Conservation (phyloP, 2,329 filamentous ascomycete species). For the Fusarium mexicanum region DNA sequence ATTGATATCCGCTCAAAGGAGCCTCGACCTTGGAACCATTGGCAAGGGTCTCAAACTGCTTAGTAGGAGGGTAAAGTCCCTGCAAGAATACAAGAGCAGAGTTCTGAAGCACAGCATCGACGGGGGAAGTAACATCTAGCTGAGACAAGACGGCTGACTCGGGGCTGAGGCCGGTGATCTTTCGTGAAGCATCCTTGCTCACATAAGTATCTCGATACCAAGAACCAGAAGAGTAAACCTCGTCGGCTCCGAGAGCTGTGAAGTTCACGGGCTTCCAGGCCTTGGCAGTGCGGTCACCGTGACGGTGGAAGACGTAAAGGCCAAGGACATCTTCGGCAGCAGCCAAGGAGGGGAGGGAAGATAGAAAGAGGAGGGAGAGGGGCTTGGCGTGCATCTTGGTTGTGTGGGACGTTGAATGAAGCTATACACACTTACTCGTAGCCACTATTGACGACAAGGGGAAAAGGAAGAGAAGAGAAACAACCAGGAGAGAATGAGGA, state of each 20-base stretch:
- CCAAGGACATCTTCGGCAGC: conserved; percentile 77
- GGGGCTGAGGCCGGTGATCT: conserved; percentile 73
- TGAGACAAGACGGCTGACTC: conserved; percentile 75
- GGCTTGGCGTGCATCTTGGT: conserved; percentile 53
- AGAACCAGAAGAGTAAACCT: conserved; percentile 76
- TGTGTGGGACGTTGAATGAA: conserved; percentile 2
- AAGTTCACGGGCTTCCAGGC: conserved; percentile 74
- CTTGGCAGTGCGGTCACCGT: conserved; percentile 89
- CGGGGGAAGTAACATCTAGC: conserved; percentile 75
- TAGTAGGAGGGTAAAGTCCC: conserved; percentile 84
- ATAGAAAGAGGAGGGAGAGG: conserved; percentile 47
- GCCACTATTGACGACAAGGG: background rate
- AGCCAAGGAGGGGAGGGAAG: conserved; percentile 52
- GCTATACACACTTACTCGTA: conserved; percentile 10
- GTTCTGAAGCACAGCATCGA: conserved; percentile 81
- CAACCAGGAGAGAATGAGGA: background rate
- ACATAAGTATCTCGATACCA: conserved; percentile 85
- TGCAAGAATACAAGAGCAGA: conserved; percentile 85
- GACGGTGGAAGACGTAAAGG: conserved; percentile 87
- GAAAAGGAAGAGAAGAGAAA: background rate
- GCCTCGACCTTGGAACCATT: conserved; percentile 74
- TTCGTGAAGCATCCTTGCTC: conserved; percentile 62
- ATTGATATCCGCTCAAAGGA: conserved; percentile 83
- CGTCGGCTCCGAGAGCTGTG: conserved; percentile 80
- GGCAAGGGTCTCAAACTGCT: conserved; percentile 68